phyloP scores from a whole-genome alignment of 2,329 filamentous ascomycete species.

The Mycosphaerella arachidis region DNA sequence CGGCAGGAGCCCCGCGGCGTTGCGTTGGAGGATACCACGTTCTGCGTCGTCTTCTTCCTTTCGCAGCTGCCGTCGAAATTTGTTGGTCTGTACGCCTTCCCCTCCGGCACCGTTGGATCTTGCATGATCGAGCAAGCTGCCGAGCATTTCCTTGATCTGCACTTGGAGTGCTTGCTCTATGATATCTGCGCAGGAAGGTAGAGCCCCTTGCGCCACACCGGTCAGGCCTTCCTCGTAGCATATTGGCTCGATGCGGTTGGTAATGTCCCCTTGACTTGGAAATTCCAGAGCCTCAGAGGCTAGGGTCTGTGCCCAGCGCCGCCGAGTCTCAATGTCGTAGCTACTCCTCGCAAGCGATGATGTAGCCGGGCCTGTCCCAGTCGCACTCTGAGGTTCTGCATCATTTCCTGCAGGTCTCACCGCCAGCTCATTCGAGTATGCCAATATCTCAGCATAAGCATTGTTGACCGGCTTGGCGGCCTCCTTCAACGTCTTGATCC shows the following conservation, averaged over 20 bases:
- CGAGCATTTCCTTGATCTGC: conserved; percentile 58
- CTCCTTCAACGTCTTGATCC: conserved; percentile 37
- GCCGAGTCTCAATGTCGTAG: conserved; percentile 62
- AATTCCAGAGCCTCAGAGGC: conserved; percentile 61
- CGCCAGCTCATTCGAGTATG: conserved; percentile 28
- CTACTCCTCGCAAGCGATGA: conserved; percentile 37
- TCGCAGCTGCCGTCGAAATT: conserved; percentile 69
- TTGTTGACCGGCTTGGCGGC: conserved; percentile 17
- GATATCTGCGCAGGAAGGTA: conserved; percentile 52
- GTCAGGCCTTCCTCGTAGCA: conserved; percentile 61
- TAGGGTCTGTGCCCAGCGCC: conserved; percentile 59
- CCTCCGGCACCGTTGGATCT: conserved; percentile 50
- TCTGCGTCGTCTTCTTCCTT: conserved; percentile 69
- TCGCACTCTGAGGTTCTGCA: conserved; percentile 21
- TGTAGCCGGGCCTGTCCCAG: conserved; percentile 11
- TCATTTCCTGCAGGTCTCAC: conserved; percentile 19
- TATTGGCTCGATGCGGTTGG: conserved; percentile 58
- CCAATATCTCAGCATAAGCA: conserved; percentile 23
- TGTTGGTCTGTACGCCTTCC: conserved; percentile 63
- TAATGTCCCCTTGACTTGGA: conserved; percentile 54
- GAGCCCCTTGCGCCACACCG: conserved; percentile 35
- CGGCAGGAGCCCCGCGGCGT: conserved; percentile 73
- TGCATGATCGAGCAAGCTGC: conserved; percentile 51
- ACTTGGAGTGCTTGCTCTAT: conserved; percentile 59
- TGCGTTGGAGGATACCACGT: conserved; percentile 68